A percentile compares a stretch with the other conserved stretches of the same genome.
These are phyloP conservation scores for Candida manassasensis DNA, from an alignment of 805 yeast species.

Conservation along the genomic window DNA sequence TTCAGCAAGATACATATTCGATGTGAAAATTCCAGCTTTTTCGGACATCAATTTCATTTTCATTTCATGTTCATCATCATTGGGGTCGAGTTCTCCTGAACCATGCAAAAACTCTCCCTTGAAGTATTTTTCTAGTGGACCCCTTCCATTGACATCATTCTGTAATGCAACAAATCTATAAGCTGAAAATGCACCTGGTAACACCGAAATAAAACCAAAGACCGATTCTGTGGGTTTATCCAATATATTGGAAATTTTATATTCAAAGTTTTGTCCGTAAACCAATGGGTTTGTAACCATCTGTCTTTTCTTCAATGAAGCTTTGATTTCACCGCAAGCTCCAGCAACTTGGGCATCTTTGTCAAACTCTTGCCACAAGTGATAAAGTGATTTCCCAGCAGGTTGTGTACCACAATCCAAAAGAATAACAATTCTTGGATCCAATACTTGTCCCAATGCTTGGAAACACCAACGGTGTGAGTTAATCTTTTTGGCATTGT, in stretches of 20 bases:
- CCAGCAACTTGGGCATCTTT: constrained; percentile 58
- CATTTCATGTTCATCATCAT: constrained; percentile 45
- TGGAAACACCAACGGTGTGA: constrained; percentile 69
- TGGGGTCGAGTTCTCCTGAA: constrained; percentile 56
- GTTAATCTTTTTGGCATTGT: constrained; percentile 60
- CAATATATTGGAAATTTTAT: constrained; percentile 61
- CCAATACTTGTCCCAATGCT: constrained; percentile 52
- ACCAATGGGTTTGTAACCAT: constrained; percentile 56
- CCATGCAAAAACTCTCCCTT: constrained; percentile 58
- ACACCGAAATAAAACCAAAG: constrained; percentile 60
- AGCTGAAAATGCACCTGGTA: constrained; percentile 69
- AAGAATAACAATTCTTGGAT: constrained; percentile 54
- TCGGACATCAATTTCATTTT: constrained; percentile 33
- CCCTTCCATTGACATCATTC: constrained; percentile 47
- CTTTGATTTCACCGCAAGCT: constrained; percentile 69
- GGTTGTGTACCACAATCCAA: constrained; percentile 68
- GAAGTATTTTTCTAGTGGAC: constrained; percentile 63
- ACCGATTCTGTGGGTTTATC: constrained; percentile 64
- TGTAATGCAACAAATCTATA: constrained; percentile 55
- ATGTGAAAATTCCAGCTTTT: constrained; percentile 54
- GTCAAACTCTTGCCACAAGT: constrained; percentile 62
- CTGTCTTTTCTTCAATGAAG: constrained; percentile 45
- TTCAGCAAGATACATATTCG: constrained; percentile 68
- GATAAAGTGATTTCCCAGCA: constrained; percentile 48
- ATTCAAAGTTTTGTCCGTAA: constrained; percentile 63